A percentile compares a stretch with the other conserved stretches of the same genome.
Evolutionary conservation across 2,329 filamentous ascomycete species (phyloP).

Genomic region (Ophiostoma populinum): DNA sequence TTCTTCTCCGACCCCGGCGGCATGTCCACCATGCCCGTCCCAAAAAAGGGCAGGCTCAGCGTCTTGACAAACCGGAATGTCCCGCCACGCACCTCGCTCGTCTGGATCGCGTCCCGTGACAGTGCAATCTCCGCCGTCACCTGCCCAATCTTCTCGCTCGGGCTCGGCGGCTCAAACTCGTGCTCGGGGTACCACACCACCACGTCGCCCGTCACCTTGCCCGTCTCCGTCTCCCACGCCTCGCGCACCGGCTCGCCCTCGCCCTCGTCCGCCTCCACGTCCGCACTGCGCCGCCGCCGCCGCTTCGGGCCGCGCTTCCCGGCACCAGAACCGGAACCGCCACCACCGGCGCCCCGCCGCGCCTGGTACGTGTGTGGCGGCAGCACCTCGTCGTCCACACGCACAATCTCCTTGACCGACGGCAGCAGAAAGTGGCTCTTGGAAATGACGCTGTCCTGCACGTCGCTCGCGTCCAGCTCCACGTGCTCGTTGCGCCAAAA

Average conservation of each 20-base stretch:
- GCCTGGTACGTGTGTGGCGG: constrained; percentile 17
- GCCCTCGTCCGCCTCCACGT: constrained; percentile 14
- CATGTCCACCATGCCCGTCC: constrained; percentile 76
- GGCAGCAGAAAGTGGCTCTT: constrained; percentile 39
- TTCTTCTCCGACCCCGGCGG: constrained; percentile 70
- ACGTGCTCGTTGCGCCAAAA: constrained; percentile 78
- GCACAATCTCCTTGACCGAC: constrained; percentile 60
- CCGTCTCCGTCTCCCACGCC: constrained; percentile 54
- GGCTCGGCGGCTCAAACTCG: constrained; percentile 33
- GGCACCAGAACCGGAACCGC: neutral
- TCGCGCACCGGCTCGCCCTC: constrained; percentile 33
- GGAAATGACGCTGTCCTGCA: constrained; percentile 20
- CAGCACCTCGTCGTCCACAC: constrained; percentile 45
- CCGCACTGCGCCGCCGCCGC: constrained; percentile 1
- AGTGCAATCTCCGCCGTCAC: constrained; percentile 39
- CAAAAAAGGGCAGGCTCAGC: constrained; percentile 69
- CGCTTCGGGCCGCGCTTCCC: constrained; percentile 14
- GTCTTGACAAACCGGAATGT: constrained; percentile 83
- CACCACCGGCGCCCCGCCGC: neutral
- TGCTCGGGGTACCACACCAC: constrained; percentile 44
- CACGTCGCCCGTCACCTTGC: constrained; percentile 45
- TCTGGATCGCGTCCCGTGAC: constrained; percentile 36
- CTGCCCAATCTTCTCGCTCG: constrained; percentile 37
- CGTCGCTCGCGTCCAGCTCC: constrained; percentile 47
- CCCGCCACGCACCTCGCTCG: constrained; percentile 41